phyloP scores from a whole-genome alignment of 1,284 basidiomycete genomes.

The Cystobasidium pallidum region DNA sequence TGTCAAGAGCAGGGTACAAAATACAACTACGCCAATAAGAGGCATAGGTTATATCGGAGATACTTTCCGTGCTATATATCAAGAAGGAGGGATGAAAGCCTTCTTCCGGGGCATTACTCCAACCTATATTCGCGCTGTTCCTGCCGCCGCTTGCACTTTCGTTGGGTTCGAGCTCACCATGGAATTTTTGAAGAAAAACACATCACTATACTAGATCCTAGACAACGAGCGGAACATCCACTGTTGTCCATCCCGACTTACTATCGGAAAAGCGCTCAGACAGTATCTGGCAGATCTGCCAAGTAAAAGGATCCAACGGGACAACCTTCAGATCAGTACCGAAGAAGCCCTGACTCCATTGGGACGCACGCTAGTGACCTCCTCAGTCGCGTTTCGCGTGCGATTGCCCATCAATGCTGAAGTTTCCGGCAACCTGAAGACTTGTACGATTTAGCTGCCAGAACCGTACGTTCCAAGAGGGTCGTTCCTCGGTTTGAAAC shows the following conservation, averaged over 20 bases:
- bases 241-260: no score
- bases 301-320: no score
- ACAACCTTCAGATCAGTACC: no score
- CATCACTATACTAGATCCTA: constrained; percentile 33
- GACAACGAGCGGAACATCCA: neutral
- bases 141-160: constrained; percentile 87
- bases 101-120: constrained; percentile 48
- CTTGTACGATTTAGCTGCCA: neutral
- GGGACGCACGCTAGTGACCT: no score
- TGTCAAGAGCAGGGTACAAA: constrained; percentile 85
- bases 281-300: no score
- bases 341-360: no score
- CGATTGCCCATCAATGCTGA: neutral
- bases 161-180: constrained; percentile 85
- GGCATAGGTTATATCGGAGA: constrained; percentile 74
- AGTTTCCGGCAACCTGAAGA: constrained; percentile 11
- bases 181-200: constrained; percentile 59
- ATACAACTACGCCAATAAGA: constrained; percentile 74
- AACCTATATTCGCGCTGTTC: constrained; percentile 62
- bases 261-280: no score
- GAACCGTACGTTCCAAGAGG: neutral
- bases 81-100: constrained; percentile 75
- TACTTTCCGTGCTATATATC: constrained; percentile 70
- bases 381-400: neutral
- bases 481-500: constrained; percentile 58